phyloP scores from a whole-genome alignment of 805 yeast genomes.

The Saccharomyces mikatae region DNA sequence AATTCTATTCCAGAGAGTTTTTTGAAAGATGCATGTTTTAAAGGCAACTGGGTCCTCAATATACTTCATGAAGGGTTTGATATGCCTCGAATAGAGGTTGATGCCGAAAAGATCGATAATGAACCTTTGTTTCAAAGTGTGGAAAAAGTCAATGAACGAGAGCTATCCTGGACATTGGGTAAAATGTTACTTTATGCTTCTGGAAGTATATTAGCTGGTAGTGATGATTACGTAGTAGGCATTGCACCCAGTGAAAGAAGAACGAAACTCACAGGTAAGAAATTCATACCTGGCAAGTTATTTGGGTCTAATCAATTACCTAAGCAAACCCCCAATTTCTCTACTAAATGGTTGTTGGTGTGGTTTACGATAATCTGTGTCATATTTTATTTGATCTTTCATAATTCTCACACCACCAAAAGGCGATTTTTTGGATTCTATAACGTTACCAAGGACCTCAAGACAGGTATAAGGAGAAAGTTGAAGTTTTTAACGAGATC shows the following conservation, averaged over 20 bases:
- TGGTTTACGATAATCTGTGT: not conserved
- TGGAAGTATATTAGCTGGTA: slow-evolving; percentile 40
- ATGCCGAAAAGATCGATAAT: slow-evolving; percentile 16
- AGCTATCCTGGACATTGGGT: slow-evolving; percentile 93
- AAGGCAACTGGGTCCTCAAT: slow-evolving; percentile 89
- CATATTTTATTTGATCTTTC: not conserved
- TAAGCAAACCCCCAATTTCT: not conserved
- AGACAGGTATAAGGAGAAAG: not conserved
- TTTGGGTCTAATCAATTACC: not conserved
- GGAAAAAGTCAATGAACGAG: slow-evolving; percentile 70
- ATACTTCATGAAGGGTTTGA: slow-evolving; percentile 88
- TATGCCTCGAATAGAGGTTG: slow-evolving; percentile 59
- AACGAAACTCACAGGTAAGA: slow-evolving; percentile 13
- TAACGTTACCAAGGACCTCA: not conserved
- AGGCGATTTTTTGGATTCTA: not conserved
- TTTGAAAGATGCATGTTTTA: slow-evolving; percentile 77
- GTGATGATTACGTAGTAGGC: slow-evolving; percentile 16
- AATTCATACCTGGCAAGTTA: slow-evolving; percentile 21
- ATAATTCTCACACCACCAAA: not conserved
- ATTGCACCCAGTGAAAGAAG: slow-evolving; percentile 22
- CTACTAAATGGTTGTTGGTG: not conserved
- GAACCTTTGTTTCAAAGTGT: slow-evolving; percentile 73
- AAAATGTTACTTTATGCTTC: slow-evolving; percentile 78
- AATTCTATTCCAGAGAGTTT: slow-evolving; percentile 48
- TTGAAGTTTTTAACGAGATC: not conserved